phyloP scores from a whole-genome alignment of 169 alveolate genomes.

The Eimeria maxima region DNA sequence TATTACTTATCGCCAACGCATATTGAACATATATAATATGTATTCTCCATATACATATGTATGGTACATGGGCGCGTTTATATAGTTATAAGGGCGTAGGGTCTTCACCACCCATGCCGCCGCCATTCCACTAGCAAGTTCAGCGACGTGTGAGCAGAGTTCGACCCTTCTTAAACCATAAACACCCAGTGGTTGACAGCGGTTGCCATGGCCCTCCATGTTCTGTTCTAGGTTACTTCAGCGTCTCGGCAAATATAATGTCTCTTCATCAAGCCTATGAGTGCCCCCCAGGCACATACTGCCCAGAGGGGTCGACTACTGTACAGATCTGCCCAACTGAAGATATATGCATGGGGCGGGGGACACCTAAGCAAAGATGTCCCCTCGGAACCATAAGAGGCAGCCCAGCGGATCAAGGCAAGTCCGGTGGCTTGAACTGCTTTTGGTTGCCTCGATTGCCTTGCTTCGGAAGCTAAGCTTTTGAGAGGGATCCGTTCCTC shows the following conservation, averaged over 20 bases:
- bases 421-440: neutral
- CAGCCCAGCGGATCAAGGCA: neutral
- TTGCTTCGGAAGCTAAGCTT: neutral
- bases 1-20: neutral
- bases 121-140: neutral
- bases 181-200: neutral
- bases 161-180: neutral
- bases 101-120: neutral
- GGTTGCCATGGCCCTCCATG: neutral
- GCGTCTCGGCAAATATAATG: neutral
- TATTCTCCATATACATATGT: no score
- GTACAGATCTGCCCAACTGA: neutral
- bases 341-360: slow-evolving; percentile 26
- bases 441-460: neutral
- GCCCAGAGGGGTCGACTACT: slow-evolving; percentile 18
- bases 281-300: slow-evolving; percentile 28
- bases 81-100: neutral
- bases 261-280: neutral
- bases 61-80: neutral
- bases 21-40: no score
- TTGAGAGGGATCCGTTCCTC: neutral
- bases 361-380: neutral
- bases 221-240: slow-evolving; percentile 6
- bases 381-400: slow-evolving; percentile 39
- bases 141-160: neutral